A percentile compares a stretch with the other conserved stretches of the same genome.
Evolutionary conservation across 2,329 filamentous ascomycete genomes (phyloP).

Genomic region (Aspergillus vadensis): DNA sequence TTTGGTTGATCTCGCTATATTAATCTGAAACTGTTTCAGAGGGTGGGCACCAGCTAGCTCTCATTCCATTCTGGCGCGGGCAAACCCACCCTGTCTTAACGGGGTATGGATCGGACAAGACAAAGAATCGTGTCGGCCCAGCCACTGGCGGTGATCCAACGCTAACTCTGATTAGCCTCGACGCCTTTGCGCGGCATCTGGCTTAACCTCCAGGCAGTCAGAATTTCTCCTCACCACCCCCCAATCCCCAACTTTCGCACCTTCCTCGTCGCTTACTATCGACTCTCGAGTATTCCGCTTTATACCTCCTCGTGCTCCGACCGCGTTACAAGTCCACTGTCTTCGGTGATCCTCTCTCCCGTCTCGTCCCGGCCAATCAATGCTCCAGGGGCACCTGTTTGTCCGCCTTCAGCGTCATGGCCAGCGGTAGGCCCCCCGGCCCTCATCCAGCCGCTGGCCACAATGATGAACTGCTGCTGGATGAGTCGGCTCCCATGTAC

Average conservation of each 20-base stretch:
- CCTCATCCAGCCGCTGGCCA: slow-evolving; percentile 48
- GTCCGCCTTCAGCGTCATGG: slow-evolving; percentile 44
- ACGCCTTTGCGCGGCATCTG: slow-evolving; percentile 11
- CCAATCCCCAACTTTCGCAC: background rate
- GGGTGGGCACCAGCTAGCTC: background rate
- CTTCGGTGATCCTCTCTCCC: slow-evolving; percentile 9
- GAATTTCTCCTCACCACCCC: slow-evolving; percentile 6
- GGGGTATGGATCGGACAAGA: background rate
- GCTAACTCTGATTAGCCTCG: slow-evolving; percentile 10
- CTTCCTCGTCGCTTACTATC: slow-evolving; percentile 3
- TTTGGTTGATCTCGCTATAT: background rate
- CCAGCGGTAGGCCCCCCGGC: slow-evolving; percentile 57
- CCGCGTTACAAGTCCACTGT: background rate
- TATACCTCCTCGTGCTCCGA: background rate
- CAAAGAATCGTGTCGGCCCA: slow-evolving; percentile 7
- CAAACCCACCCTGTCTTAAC: background rate
- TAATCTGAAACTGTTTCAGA: slow-evolving; percentile 3
- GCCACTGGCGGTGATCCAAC: slow-evolving; percentile 11
- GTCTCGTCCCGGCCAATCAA: slow-evolving; percentile 31
- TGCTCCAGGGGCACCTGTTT: slow-evolving; percentile 43
- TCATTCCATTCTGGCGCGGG: background rate
- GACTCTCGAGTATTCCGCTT: background rate
- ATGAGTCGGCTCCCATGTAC: slow-evolving; percentile 57
- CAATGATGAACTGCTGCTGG: slow-evolving; percentile 48
- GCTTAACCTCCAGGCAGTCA: slow-evolving; percentile 11